Conservation (phyloP, 805 yeast genomes). For the Ogataea naganishii region DNA sequence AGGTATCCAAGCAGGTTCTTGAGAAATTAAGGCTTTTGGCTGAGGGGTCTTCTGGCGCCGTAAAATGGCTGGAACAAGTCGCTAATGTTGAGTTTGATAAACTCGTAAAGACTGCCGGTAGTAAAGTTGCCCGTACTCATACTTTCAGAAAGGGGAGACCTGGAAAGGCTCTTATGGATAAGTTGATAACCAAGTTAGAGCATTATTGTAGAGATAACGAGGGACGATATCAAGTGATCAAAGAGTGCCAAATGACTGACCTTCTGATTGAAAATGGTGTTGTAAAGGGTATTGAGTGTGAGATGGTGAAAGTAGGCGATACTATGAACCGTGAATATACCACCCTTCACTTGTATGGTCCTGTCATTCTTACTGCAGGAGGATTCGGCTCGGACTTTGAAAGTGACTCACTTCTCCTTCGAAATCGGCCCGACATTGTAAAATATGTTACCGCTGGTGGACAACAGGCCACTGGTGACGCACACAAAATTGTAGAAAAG, state of each 20-base stretch:
- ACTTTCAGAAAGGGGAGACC: conserved; percentile 29
- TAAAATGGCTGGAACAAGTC: conserved; percentile 64
- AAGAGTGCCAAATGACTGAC: conserved; percentile 28
- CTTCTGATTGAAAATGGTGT: conserved; percentile 20
- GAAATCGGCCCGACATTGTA: conserved; percentile 46
- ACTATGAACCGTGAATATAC: conserved; percentile 20
- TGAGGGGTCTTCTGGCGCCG: conserved; percentile 51
- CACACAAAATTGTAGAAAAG: conserved; percentile 41
- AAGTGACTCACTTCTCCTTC: conserved; percentile 25
- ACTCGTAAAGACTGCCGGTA: conserved; percentile 5
- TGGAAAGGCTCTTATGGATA: conserved; percentile 51
- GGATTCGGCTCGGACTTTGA: conserved; percentile 56
- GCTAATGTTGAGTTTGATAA: conserved; percentile 38
- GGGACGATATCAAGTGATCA: conserved; percentile 21
- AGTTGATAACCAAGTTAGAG: conserved; percentile 38
- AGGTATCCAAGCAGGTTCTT: conserved; percentile 34
- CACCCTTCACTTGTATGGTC: conserved; percentile 29
- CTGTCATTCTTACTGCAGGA: conserved; percentile 56
- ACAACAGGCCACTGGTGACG: conserved; percentile 39
- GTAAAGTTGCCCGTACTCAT: conserved; percentile 8
- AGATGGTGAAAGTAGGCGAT: too few species aligned
- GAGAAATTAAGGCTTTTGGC: conserved; percentile 33
- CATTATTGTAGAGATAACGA: conserved; percentile 26
- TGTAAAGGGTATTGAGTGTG: conserved; percentile 16
- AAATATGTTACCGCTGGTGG: conserved; percentile 50